A percentile compares a stretch with the other conserved stretches of the same genome.
Conservation (phyloP, 2,329 filamentous ascomycete genomes). For the Emmonsiellopsis sp. region DNA sequence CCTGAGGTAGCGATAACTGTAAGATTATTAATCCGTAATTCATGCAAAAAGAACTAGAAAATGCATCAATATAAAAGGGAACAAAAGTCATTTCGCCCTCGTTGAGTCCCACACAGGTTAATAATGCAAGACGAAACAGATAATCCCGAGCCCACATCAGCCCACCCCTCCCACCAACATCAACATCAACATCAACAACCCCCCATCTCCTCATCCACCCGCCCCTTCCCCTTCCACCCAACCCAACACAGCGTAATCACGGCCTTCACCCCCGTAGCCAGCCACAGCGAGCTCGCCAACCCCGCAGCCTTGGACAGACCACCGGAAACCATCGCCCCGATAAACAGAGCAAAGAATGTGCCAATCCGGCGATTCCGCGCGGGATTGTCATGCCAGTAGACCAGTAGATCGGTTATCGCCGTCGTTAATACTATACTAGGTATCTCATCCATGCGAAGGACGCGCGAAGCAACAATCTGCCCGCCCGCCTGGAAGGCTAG, state of each 20-base stretch:
- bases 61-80: too few relatives aligned
- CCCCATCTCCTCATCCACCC: neutral
- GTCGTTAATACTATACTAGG: conserved; percentile 36
- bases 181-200: neutral
- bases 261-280: conserved; percentile 30
- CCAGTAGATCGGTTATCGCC: conserved; percentile 30
- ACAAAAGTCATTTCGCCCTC: too few relatives aligned
- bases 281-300: conserved; percentile 32
- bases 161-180: too few relatives aligned
- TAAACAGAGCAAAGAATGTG: conserved; percentile 29
- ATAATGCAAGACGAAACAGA: too few relatives aligned
- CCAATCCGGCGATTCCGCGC: conserved; percentile 28
- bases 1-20: too few relatives aligned
- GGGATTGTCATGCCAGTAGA: conserved; percentile 25
- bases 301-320: conserved; percentile 27
- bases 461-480: conserved; percentile 30
- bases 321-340: conserved; percentile 33
- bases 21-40: too few relatives aligned
- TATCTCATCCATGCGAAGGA: conserved; percentile 30
- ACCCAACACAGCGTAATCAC: conserved; percentile 26
- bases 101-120: too few relatives aligned
- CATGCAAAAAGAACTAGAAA: too few relatives aligned
- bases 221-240: conserved; percentile 24
- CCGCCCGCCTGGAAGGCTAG: conserved; percentile 34
- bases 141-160: too few relatives aligned